Evolutionary conservation across 148 eudicot species (phyloP), one percentile per base, ranked within the genome.

Genomic region (Hydrangea macrophylla): DNA sequence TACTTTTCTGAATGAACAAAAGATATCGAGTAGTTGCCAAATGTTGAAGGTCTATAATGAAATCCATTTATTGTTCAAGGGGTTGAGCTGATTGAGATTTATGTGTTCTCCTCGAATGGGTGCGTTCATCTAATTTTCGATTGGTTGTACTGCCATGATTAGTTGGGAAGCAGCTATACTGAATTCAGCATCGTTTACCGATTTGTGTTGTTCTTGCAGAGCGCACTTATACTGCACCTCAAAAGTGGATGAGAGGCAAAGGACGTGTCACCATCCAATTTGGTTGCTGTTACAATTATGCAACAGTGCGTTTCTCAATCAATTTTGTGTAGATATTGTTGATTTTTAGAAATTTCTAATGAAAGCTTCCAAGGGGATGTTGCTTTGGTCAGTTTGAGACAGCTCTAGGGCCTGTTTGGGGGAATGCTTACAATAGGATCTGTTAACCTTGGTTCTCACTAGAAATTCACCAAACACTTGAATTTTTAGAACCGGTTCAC

Each of bases 221-320:
- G 36, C 92, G 92, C 57, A 94, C 99, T 28, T 94, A 69, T 73
- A 63, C 90, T 70, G 96, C 96, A 65, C 97, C 99, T 0, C 78
- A 74, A 27, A 94, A 88, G 84, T 91, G 99, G 99, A 94, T 91
- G 99, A 85, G 82, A 71, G 97, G 97, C 58, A 94, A 94, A 61
- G 99, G 99, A 28, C 97, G 97, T 11, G 86, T 88, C 58, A 94
- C 97, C 58, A 79, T 94, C 44, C 99, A 94, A 62, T 94, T 94
- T 75, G 95, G 95, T 67, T 89, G 95, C 78, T 86, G 95, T 60
- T 89, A 89, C 73, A 89, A 89, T 63, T 86, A 89, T 65, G 89
- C 91, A 9, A 64, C 57, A 37, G 91, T 86, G 73, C 80, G 85
- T 61, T 71, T 42, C 42, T 62, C 67, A 2, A 26, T 17, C 11